Evolutionary conservation across 2,329 filamentous ascomycete genomes (phyloP).

Genomic region (Pyricularia sp.): DNA sequence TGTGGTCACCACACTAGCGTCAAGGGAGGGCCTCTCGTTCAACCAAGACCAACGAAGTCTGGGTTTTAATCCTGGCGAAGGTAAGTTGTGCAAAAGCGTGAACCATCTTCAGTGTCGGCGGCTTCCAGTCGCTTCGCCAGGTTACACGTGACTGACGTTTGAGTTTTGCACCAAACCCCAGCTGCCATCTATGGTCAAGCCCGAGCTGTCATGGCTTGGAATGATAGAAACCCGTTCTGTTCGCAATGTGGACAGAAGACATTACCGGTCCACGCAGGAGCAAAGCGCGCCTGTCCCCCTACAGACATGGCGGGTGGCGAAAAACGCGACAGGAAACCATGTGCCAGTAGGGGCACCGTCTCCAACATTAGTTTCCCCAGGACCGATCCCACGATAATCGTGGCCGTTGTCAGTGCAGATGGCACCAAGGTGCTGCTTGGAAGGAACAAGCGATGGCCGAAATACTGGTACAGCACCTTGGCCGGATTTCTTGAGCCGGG

Average conservation of each 20-base stretch:
- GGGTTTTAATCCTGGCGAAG: constrained; percentile 35
- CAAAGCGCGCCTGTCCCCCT: constrained; percentile 71
- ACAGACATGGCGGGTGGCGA: constrained; percentile 47
- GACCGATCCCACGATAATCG: constrained; percentile 92
- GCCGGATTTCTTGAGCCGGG: constrained; percentile 81
- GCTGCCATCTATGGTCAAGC: constrained; percentile 88
- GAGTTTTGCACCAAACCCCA: constrained; percentile 22
- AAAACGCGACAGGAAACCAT: constrained; percentile 52
- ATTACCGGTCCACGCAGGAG: constrained; percentile 67
- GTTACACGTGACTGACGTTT: neutral
- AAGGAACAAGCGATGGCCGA: constrained; percentile 74
- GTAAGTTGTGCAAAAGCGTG: constrained; percentile 20
- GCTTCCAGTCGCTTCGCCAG: neutral
- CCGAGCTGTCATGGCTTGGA: constrained; percentile 87
- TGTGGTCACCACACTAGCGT: constrained; percentile 33
- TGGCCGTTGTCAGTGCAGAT: constrained; percentile 78
- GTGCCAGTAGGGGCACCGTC: constrained; percentile 72
- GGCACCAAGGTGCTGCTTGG: constrained; percentile 74
- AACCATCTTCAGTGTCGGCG: neutral
- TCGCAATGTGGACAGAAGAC: constrained; percentile 79
- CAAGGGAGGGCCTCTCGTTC: constrained; percentile 50
- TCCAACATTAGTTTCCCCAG: constrained; percentile 89
- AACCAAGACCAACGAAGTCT: constrained; percentile 44
- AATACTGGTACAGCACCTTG: constrained; percentile 80
- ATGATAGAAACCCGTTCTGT: constrained; percentile 84